A percentile compares a stretch with the other conserved stretches of the same genome.
These are phyloP conservation scores for Botryotinia convoluta DNA, from an alignment of 2,329 filamentous ascomycete genomes.

Conservation along the genomic window DNA sequence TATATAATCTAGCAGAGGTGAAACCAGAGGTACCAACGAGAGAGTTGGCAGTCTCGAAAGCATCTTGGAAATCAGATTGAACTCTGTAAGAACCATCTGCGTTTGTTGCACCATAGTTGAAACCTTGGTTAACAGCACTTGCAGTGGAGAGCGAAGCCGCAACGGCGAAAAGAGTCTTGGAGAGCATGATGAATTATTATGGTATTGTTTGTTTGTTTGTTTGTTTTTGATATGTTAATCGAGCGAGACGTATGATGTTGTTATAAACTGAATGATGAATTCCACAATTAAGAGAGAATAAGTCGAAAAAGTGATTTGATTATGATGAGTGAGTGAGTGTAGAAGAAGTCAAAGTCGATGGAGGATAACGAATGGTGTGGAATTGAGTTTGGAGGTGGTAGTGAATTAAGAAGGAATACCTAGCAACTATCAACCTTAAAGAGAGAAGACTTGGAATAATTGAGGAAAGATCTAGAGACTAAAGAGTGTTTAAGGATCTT, in stretches of 20 bases:
- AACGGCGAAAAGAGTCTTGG: conserved; percentile 31
- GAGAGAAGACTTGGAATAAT: not conserved
- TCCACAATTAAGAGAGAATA: conserved; percentile 9
- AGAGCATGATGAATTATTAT: conserved; percentile 31
- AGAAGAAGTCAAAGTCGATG: not conserved
- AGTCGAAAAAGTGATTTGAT: not conserved
- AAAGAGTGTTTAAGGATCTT: not conserved
- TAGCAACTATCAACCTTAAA: not conserved
- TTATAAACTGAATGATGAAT: not conserved
- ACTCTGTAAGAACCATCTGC: conserved; percentile 57
- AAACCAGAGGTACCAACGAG: conserved; percentile 65
- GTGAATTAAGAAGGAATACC: not conserved
- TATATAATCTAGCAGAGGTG: conserved; percentile 71
- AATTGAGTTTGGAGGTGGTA: not conserved
- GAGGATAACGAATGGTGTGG: not conserved
- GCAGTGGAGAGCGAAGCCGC: conserved; percentile 37
- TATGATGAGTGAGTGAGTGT: not conserved
- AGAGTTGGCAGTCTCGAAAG: conserved; percentile 64
- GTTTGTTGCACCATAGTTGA: conserved; percentile 66
- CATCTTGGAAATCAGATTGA: conserved; percentile 63
- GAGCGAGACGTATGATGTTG: conserved; percentile 2
- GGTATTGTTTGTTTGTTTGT: conserved; percentile 17
- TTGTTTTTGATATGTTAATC: conserved; percentile 9
- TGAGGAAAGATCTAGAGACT: not conserved
- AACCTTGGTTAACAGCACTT: conserved; percentile 54